Conservation (phyloP, 805 yeast genomes). For the Priceomyces melissophilus region DNA sequence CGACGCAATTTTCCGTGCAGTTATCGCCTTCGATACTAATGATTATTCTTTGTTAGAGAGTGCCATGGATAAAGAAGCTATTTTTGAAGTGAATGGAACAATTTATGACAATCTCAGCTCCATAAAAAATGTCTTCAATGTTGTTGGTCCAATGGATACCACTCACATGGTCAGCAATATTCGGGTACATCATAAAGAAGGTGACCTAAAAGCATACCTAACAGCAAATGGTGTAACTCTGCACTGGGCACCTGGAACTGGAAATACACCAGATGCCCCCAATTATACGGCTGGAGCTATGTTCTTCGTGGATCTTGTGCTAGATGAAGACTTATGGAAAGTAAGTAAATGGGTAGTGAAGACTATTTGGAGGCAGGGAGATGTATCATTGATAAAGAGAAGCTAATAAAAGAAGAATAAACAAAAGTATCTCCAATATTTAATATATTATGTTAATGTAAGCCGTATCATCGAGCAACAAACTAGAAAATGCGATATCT, state of each 20-base stretch:
- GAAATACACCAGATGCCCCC: background rate
- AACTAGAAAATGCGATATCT: too few species aligned
- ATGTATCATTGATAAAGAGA: background rate
- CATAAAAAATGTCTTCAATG: background rate
- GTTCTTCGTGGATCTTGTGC: background rate
- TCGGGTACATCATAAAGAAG: slow-evolving; percentile 2
- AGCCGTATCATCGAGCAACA: too few species aligned
- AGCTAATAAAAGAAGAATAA: too few species aligned
- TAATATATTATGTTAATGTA: too few species aligned
- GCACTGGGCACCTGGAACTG: slow-evolving; percentile 2
- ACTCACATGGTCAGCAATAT: slow-evolving; percentile 1
- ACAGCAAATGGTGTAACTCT: background rate
- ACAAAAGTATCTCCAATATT: too few species aligned
- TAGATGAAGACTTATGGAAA: slow-evolving; percentile 1
- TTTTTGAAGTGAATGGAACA: background rate
- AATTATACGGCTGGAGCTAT: background rate
- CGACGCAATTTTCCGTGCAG: slow-evolving; percentile 1
- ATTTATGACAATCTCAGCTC: too few species aligned
- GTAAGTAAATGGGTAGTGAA: background rate
- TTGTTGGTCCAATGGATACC: slow-evolving; percentile 1
- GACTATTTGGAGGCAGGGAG: slow-evolving; percentile 1
- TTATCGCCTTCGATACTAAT: background rate
- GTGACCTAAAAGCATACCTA: background rate
- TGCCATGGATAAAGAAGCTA: background rate
- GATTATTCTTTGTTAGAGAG: background rate